These are phyloP conservation scores for Boletus edulis DNA, from an alignment of 768 basidiomycete genomes.

Conservation along the genomic window DNA sequence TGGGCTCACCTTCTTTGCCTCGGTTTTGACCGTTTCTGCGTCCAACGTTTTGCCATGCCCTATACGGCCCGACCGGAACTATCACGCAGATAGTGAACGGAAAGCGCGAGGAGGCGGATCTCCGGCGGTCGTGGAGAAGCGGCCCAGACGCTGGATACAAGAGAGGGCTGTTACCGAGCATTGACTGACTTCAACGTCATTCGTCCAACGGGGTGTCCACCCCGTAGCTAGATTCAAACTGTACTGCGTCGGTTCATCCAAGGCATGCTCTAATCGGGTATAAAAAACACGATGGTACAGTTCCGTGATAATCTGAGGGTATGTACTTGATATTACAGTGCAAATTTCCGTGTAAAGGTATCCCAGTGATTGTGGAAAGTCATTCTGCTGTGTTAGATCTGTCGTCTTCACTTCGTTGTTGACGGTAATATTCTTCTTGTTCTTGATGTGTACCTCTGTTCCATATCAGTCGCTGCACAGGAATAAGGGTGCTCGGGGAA, in stretches of 20 bases:
- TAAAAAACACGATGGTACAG: conserved; percentile 21
- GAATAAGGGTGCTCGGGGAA: conserved; percentile 5
- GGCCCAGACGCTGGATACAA: conserved; percentile 79
- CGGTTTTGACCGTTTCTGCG: conserved; percentile 76
- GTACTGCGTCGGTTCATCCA: neutral
- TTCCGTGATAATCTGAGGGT: conserved; percentile 19
- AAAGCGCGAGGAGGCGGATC: conserved; percentile 23
- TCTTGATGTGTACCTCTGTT: conserved; percentile 61
- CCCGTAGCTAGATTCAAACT: neutral
- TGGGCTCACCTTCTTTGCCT: conserved; percentile 74
- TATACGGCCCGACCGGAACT: conserved; percentile 54
- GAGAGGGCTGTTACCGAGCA: conserved; percentile 43
- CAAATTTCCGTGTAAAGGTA: conserved; percentile 27
- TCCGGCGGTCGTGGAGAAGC: conserved; percentile 53
- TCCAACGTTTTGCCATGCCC: conserved; percentile 81
- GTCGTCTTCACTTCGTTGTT: conserved; percentile 29
- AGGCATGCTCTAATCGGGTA: conserved; percentile 6
- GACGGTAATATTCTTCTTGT: conserved; percentile 55
- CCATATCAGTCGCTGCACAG: conserved; percentile 17
- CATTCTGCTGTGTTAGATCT: conserved; percentile 16
- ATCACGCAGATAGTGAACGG: conserved; percentile 55
- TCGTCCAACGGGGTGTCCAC: neutral
- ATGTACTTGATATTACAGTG: conserved; percentile 29
- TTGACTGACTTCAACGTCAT: conserved; percentile 6
- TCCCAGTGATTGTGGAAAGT: conserved; percentile 16